Conservation (phyloP, 495 filamentous ascomycete species). For the Podospora pseudopauciseta region DNA sequence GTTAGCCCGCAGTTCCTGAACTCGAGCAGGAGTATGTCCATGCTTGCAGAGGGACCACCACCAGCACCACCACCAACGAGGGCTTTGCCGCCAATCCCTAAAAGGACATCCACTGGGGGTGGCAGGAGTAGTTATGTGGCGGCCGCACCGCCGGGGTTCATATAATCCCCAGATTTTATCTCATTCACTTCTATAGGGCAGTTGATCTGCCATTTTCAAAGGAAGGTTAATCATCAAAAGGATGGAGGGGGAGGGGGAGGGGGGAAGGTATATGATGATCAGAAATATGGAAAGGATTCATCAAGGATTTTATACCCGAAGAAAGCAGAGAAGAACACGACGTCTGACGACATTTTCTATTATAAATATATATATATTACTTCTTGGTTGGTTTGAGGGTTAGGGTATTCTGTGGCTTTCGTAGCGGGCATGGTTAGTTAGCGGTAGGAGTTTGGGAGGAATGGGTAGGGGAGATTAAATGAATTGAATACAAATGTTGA, state of each 20-base stretch:
- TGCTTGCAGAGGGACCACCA: slow-evolving; percentile 56
- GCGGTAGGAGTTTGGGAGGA: background rate
- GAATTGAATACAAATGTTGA: slow-evolving; percentile 36
- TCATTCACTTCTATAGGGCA: background rate
- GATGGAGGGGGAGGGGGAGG: background rate
- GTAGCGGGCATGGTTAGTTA: background rate
- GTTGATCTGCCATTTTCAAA: background rate
- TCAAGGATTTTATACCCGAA: background rate
- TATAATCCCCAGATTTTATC: slow-evolving; percentile 7
- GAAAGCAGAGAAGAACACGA: background rate
- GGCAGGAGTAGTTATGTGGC: background rate
- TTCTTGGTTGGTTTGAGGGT: background rate
- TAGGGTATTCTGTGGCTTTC: background rate
- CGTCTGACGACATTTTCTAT: slow-evolving; percentile 3
- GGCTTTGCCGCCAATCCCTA: slow-evolving; percentile 60
- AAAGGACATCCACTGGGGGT: slow-evolving; percentile 9
- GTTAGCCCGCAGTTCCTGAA: slow-evolving; percentile 27
- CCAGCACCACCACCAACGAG: slow-evolving; percentile 60
- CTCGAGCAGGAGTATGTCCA: slow-evolving; percentile 55
- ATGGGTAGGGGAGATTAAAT: background rate
- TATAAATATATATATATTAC: background rate
- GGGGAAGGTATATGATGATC: background rate
- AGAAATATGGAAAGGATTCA: background rate
- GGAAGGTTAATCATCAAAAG: background rate
- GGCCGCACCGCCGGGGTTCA: slow-evolving; percentile 20